Conservation (phyloP, 805 yeast genomes). For the Candida tallmaniae region DNA sequence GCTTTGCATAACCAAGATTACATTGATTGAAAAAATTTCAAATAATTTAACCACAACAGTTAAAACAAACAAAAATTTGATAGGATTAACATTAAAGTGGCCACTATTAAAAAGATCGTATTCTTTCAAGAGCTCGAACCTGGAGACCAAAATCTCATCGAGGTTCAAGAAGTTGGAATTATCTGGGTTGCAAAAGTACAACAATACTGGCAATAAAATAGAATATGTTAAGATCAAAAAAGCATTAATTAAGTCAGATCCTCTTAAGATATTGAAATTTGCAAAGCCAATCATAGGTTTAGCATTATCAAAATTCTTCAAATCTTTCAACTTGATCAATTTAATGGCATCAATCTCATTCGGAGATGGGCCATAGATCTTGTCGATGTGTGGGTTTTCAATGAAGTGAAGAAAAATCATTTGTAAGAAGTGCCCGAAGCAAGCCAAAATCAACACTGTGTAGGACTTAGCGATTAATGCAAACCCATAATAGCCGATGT, state of each 20-base stretch:
- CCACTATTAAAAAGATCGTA: not conserved
- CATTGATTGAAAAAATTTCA: constrained; percentile 49
- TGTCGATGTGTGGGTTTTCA: constrained; percentile 84
- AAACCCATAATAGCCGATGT: constrained; percentile 81
- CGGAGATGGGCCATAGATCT: constrained; percentile 57
- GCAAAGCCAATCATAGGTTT: constrained; percentile 55
- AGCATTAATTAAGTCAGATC: constrained; percentile 55
- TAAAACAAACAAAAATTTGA: constrained; percentile 30
- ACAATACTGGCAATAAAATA: constrained; percentile 38
- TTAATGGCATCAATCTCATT: constrained; percentile 33
- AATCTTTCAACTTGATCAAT: constrained; percentile 45
- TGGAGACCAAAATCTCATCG: too few relatives aligned
- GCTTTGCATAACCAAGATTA: constrained; percentile 56
- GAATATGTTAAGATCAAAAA: constrained; percentile 38
- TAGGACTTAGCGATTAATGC: constrained; percentile 74
- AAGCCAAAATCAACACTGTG: constrained; percentile 61
- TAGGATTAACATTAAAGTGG: constrained; percentile 11
- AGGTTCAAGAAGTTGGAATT: not conserved
- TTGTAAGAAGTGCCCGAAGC: constrained; percentile 72
- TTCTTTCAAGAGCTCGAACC: too few relatives aligned
- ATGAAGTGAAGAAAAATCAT: constrained; percentile 69
- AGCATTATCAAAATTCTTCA: constrained; percentile 36
- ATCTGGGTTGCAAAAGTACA: constrained; percentile 12
- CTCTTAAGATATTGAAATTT: constrained; percentile 60
- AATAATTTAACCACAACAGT: constrained; percentile 45